Base-by-base conservation (phyloP, 768 basidiomycete species). In the Tubosaeta brunneosetosa region DNA sequence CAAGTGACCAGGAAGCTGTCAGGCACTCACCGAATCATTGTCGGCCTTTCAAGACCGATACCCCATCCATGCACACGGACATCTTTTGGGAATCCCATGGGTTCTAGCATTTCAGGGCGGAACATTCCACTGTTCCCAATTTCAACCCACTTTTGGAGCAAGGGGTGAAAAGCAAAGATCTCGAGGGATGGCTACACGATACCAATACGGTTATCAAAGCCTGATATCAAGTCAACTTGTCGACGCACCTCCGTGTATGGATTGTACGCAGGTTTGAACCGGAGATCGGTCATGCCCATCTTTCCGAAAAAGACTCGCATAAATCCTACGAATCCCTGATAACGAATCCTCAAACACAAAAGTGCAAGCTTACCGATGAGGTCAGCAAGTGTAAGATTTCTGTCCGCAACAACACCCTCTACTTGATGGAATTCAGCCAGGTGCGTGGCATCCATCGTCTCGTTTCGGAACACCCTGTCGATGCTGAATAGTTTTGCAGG, bases 41-140 rank as follows among this genome's bases (percentile, higher is more conserved):
- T 98, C 16, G 97, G 97, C 55, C 97, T 76, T 74, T 99, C 97
- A 27, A 98, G 75, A 63, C 85, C 82, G 56, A 99, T 81, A 44
- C 97, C 97, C 92, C 94, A 99, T 16, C 97, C 97, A 56, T 94
- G 91, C 25, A 97, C 95, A 25, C 94, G 86, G 11, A 98, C 93
- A 63, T 94, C 94, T 58, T 91, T 88, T 0, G 97, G 97, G 66
- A 98, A 85, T 31, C 97, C 97, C 94, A 98, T 97, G 7, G 97
- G 94, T 67, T 94, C 94, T 31, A 99, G 77, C 95, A 99, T 97
- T 69, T 99, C 97, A 4, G 97, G 97, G 32, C 97, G 84, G 85
- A 99, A 99, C 90, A 99, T 95, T 22, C 97, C 97, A 66, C 93
- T 95, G 73, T 98, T 98, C 33, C 95, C 95, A 31, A 98, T 92